Percentiles rank a stretch among this genome's conserved stretches.
phyloP scores from a whole-genome alignment of 225 moss, liverwort and hornwort species.

The Marchantia paleacea region DNA sequence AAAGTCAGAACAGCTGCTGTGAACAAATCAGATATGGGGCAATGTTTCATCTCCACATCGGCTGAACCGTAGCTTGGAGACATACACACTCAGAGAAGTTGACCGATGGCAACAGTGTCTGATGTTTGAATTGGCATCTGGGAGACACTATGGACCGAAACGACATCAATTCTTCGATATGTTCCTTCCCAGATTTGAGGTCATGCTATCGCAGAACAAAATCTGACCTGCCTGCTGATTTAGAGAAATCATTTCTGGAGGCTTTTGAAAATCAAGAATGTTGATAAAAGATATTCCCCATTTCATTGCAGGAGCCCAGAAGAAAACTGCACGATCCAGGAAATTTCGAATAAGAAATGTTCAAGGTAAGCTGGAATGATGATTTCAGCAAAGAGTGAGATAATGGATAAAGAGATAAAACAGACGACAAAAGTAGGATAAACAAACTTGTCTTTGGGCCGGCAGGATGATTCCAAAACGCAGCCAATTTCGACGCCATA shows the following conservation, averaged over 20 bases:
- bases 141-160: no score
- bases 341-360: neutral
- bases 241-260: slow-evolving; percentile 35
- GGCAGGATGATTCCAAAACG: slow-evolving; percentile 41
- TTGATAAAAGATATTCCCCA: slow-evolving; percentile 42
- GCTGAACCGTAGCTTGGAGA: no score
- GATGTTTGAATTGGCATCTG: neutral
- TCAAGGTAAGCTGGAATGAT: neutral
- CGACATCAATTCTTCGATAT: no score
- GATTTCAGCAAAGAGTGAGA: no score
- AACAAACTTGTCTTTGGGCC: slow-evolving; percentile 43
- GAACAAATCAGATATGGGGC: no score
- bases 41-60: no score
- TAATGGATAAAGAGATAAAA: neutral
- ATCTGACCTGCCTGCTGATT: slow-evolving; percentile 37
- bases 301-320: slow-evolving; percentile 44
- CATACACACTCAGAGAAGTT: no score
- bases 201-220: neutral
- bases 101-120: neutral
- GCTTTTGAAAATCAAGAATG: slow-evolving; percentile 34
- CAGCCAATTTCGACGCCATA: slow-evolving; percentile 19
- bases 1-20: neutral
- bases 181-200: no score
- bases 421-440: neutral
- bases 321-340: slow-evolving; percentile 3